Conservation (phyloP, 163 green algal genomes). For the Scenedesmus sp. region DNA sequence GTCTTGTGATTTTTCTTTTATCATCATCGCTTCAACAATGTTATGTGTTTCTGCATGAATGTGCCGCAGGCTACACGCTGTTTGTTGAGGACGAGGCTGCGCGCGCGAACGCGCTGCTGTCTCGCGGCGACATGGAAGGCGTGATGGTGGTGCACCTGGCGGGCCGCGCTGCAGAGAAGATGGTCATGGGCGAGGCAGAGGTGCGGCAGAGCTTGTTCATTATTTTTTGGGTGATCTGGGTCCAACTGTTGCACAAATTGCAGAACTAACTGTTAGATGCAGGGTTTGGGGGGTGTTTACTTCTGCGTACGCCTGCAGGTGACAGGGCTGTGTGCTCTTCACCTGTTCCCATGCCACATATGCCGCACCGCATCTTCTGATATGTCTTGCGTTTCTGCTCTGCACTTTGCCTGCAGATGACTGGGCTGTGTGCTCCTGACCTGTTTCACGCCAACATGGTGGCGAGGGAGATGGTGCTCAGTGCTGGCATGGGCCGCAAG, state of each 20-base stretch:
- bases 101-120: conserved; percentile 70
- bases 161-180: conserved; percentile 77
- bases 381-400: background rate
- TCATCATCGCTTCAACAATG: background rate
- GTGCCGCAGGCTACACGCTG: conserved; percentile 63
- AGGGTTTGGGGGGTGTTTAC: too few relatives aligned
- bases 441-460: conserved; percentile 85
- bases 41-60: background rate
- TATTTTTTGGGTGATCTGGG: background rate
- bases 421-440: conserved; percentile 72
- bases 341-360: conserved; percentile 69
- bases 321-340: conserved; percentile 65
- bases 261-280: background rate
- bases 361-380: background rate
- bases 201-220: conserved; percentile 60
- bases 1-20: background rate
- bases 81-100: conserved; percentile 77
- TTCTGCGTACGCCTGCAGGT: conserved; percentile 11
- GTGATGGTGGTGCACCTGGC: conserved; percentile 79
- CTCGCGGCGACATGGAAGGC: conserved; percentile 86
- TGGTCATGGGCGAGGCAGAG: conserved; percentile 87
- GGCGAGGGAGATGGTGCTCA: conserved; percentile 92
- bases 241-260: background rate
- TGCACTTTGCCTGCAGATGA: conserved; percentile 22
- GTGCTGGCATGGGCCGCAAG: conserved; percentile 61